A percentile compares a stretch with the other conserved stretches of the same genome.
phyloP scores from a whole-genome alignment of 2,329 filamentous ascomycete genomes.

The Diaporthe sp. region DNA sequence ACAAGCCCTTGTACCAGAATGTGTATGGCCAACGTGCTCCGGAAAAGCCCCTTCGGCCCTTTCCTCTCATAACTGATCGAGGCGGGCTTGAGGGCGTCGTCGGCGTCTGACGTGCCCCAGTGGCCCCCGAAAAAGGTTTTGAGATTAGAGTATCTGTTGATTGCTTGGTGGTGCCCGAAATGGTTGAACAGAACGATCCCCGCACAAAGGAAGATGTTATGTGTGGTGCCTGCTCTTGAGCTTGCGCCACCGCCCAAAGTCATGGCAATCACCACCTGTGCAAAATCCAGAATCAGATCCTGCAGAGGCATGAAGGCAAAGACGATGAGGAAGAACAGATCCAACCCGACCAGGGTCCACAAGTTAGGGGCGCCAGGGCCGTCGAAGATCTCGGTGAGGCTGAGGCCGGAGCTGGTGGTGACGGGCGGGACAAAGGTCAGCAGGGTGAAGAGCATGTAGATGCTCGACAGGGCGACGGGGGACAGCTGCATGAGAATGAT shows the following conservation, averaged over 20 bases:
- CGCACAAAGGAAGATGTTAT: conserved; percentile 80
- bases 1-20: conserved; percentile 82
- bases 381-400: conserved; percentile 92
- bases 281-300: conserved; percentile 88
- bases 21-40: conserved; percentile 79
- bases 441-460: conserved; percentile 93
- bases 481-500: conserved; percentile 95
- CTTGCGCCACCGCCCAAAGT: conserved; percentile 87
- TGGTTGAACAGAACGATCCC: conserved; percentile 74
- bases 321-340: conserved; percentile 84
- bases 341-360: conserved; percentile 86
- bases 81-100: conserved; percentile 63
- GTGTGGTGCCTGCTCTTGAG: conserved; percentile 76
- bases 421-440: conserved; percentile 92
- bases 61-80: conserved; percentile 67
- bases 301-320: conserved; percentile 92
- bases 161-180: conserved; percentile 59
- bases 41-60: conserved; percentile 74
- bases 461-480: conserved; percentile 86
- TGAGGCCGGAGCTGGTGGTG: conserved; percentile 82
- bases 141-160: conserved; percentile 62
- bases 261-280: conserved; percentile 93
- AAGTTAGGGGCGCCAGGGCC: conserved; percentile 88
- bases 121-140: conserved; percentile 49
- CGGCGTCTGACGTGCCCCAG: conserved; percentile 58